Conservation (phyloP, 768 basidiomycete species). For the Lepiota subincarnata region DNA sequence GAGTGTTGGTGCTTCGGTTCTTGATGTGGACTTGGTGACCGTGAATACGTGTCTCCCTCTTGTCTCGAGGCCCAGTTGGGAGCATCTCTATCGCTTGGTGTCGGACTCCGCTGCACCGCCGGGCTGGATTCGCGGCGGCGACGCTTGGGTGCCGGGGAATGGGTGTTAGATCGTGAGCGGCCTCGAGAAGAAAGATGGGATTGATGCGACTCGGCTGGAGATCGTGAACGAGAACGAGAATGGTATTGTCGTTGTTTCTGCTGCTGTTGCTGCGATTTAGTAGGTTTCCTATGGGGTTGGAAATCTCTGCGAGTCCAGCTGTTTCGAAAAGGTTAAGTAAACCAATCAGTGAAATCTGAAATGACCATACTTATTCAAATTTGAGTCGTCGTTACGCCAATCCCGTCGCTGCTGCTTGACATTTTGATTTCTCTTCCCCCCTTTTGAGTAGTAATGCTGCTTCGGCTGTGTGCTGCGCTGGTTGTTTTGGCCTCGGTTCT, state of each 20-base stretch:
- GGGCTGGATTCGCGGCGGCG: slow-evolving; percentile 52
- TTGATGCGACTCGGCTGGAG: slow-evolving; percentile 61
- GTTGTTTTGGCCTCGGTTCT: slow-evolving; percentile 20
- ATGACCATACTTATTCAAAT: slow-evolving; percentile 65
- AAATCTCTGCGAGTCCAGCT: slow-evolving; percentile 69
- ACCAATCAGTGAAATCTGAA: slow-evolving; percentile 8
- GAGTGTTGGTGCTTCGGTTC: slow-evolving; percentile 30
- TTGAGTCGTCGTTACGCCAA: slow-evolving; percentile 59
- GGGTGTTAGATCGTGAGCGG: slow-evolving; percentile 58
- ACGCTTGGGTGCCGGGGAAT: slow-evolving; percentile 55
- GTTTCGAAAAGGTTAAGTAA: slow-evolving; percentile 8
- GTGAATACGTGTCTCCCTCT: slow-evolving; percentile 23
- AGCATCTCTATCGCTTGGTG: slow-evolving; percentile 44
- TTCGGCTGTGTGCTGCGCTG: slow-evolving; percentile 23
- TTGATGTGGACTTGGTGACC: slow-evolving; percentile 42
- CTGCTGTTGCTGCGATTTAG: slow-evolving; percentile 28
- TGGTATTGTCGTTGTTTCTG: slow-evolving; percentile 35
- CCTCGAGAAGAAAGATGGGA: slow-evolving; percentile 62
- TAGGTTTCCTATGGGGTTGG: slow-evolving; percentile 35
- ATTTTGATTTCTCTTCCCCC: slow-evolving; percentile 31
- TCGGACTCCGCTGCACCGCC: slow-evolving; percentile 37
- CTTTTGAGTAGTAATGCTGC: slow-evolving; percentile 36
- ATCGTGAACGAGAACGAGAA: slow-evolving; percentile 61
- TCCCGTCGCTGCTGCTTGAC: slow-evolving; percentile 41
- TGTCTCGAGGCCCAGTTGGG: slow-evolving; percentile 26